Evolutionary conservation across 768 basidiomycete species (phyloP).

Genomic region (Hygrocybe punicea): DNA sequence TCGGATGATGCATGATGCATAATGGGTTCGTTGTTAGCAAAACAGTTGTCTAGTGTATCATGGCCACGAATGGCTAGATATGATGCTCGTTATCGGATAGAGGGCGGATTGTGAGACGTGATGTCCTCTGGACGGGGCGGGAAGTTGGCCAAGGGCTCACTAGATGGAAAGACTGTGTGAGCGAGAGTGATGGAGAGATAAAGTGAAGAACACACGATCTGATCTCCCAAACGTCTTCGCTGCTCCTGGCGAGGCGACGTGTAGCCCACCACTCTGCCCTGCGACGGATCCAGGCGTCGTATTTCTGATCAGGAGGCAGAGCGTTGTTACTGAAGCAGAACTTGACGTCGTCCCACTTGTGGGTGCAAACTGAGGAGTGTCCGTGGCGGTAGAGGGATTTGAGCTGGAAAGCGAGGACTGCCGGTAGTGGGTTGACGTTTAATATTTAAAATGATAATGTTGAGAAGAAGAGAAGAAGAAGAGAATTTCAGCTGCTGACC

Average conservation of each 20-base stretch:
- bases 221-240: constrained; percentile 93
- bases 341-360: constrained; percentile 89
- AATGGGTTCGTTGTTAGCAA: no score
- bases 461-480: no score
- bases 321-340: constrained; percentile 86
- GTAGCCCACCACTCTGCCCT: constrained; percentile 95
- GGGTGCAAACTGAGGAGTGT: constrained; percentile 61
- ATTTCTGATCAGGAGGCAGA: constrained; percentile 69
- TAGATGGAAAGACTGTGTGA: background rate
- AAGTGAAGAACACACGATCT: constrained; percentile 55
- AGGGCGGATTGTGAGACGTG: background rate
- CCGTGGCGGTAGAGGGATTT: constrained; percentile 88
- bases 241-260: constrained; percentile 70
- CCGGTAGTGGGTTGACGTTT: no score
- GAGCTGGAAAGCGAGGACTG: constrained; percentile 71
- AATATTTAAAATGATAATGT: no score
- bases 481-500: constrained; percentile 39
- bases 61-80: no score
- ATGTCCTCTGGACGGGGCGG: background rate
- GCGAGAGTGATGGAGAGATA: background rate
- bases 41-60: no score
- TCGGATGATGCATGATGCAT: no score
- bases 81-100: background rate
- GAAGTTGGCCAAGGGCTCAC: constrained; percentile 1
- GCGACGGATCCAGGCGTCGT: constrained; percentile 79